Conservation (phyloP, 2,329 filamentous ascomycete species). For the Onygenales sp. region DNA sequence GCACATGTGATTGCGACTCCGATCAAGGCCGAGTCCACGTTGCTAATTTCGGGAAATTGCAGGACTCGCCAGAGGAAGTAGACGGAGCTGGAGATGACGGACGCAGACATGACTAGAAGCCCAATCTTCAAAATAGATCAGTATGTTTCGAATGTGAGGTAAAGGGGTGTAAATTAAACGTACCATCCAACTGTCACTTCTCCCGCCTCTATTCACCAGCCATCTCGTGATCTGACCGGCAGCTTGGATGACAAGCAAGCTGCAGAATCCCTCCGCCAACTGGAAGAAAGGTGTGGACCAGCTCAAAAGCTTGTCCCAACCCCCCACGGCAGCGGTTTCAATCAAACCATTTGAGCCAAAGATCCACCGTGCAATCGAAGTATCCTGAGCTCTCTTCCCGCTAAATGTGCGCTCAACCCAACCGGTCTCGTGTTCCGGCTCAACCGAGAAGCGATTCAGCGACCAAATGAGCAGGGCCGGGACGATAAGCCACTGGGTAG, state of each 20-base stretch:
- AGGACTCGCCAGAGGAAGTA: constrained; percentile 96
- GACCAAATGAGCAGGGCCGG: constrained; percentile 88
- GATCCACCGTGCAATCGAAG: constrained; percentile 71
- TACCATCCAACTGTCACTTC: constrained; percentile 95
- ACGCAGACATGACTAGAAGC: constrained; percentile 77
- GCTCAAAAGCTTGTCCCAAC: constrained; percentile 78
- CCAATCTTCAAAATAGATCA: constrained; percentile 55
- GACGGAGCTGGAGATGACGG: constrained; percentile 82
- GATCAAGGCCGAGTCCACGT: constrained; percentile 84
- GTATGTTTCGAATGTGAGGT: constrained; percentile 9
- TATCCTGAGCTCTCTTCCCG: constrained; percentile 51
- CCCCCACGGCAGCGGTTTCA: constrained; percentile 69
- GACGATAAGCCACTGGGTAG: constrained; percentile 78
- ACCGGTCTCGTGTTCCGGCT: constrained; percentile 56
- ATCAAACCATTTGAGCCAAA: constrained; percentile 78
- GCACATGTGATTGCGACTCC: constrained; percentile 87
- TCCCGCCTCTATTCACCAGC: constrained; percentile 77
- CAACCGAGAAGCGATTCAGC: constrained; percentile 87
- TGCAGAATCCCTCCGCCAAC: constrained; percentile 92
- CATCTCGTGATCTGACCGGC: constrained; percentile 89
- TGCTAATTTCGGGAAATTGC: constrained; percentile 85
- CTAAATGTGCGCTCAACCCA: constrained; percentile 77
- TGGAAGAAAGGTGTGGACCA: constrained; percentile 95
- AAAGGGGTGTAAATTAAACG: constrained; percentile 25
- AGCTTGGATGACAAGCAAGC: constrained; percentile 87